Conservation (phyloP, 768 basidiomycete species). For the Rossbeevera mucosa region DNA sequence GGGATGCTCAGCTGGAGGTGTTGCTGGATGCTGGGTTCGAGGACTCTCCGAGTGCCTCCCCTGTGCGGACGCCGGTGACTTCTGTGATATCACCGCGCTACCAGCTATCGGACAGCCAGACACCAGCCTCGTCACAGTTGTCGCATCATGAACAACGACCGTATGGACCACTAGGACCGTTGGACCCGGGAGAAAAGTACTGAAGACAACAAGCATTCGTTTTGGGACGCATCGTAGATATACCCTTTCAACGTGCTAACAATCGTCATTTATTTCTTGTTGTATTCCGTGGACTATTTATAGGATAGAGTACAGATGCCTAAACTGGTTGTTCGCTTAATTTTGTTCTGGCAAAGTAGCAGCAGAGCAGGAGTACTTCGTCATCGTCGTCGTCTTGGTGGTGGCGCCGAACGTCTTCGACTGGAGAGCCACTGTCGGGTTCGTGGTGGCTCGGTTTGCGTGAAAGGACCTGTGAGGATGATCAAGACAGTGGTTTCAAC, state of each 20-base stretch:
- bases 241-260: background rate
- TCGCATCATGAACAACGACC: conserved; percentile 37
- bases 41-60: conserved; percentile 49
- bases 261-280: background rate
- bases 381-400: conserved; percentile 13
- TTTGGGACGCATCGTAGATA: conserved; percentile 19
- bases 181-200: conserved; percentile 56
- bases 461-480: conserved; percentile 7
- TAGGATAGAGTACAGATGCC: background rate
- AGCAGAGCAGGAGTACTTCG: conserved; percentile 23
- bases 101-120: conserved; percentile 56
- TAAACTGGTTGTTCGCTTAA: conserved; percentile 6
- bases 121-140: conserved; percentile 33
- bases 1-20: conserved; percentile 76
- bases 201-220: conserved; percentile 21
- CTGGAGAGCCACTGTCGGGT: background rate
- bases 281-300: conserved; percentile 7
- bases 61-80: conserved; percentile 30
- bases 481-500: background rate
- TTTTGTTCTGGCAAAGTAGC: conserved; percentile 23
- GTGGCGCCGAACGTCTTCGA: background rate
- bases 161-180: conserved; percentile 53
- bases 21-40: conserved; percentile 93
- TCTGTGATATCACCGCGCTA: conserved; percentile 48
- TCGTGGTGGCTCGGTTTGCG: background rate